A percentile compares a stretch with the other conserved stretches of the same genome.
Conservation (phyloP, 2,329 filamentous ascomycete genomes). For the Neofusicoccum sp. region DNA sequence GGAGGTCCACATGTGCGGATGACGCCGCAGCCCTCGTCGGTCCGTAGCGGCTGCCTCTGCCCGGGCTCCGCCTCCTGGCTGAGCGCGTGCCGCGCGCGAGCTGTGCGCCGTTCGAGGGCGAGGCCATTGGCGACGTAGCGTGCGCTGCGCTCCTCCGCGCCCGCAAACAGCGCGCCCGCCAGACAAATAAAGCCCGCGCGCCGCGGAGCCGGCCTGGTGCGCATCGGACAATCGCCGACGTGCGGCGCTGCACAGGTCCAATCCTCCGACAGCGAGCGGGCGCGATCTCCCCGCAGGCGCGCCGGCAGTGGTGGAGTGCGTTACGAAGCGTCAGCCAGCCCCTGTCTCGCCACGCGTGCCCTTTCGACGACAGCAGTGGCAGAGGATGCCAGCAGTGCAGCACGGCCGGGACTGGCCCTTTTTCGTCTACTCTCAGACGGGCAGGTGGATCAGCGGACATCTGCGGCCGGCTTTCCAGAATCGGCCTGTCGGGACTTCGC, state of each 20-base stretch:
- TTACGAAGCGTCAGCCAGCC: neutral
- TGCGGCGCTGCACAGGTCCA: neutral
- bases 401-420: neutral
- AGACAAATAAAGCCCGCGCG: neutral
- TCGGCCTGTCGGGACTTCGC: neutral
- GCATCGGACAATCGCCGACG: neutral
- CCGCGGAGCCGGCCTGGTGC: neutral
- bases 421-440: constrained; percentile 10
- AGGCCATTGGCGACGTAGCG: neutral
- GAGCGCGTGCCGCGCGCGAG: neutral
- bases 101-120: neutral
- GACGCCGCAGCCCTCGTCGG: neutral
- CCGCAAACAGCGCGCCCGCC: neutral
- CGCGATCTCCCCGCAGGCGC: constrained; percentile 6
- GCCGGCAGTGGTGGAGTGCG: constrained; percentile 2
- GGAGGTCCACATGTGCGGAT: constrained; percentile 6
- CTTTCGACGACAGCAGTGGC: too few species aligned
- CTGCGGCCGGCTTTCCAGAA: constrained; percentile 10
- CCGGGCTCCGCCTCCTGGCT: neutral
- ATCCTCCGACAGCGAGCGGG: neutral
- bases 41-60: neutral
- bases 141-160: neutral
- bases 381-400: neutral
- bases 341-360: neutral
- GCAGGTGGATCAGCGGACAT: constrained; percentile 14